Percentiles rank a stretch among this genome's conserved stretches.
Evolutionary conservation across 768 basidiomycete species (phyloP).

Genomic region (Rhodotorula paludigena): DNA sequence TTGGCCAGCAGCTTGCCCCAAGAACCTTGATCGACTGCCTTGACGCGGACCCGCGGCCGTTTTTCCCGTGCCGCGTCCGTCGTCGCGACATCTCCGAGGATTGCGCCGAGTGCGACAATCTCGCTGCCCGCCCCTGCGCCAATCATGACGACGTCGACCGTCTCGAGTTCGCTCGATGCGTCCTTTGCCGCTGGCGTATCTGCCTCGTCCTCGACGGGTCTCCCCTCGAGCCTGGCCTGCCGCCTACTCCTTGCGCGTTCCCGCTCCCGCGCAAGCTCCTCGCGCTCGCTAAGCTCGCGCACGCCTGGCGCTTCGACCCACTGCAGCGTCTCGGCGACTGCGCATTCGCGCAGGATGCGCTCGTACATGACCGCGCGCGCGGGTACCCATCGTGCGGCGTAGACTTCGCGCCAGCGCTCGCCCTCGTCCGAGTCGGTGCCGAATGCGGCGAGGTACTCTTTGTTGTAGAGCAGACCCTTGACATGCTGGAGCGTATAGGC

Average conservation of each 20-base stretch:
- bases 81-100: conserved; percentile 6
- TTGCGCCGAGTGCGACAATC: conserved; percentile 33
- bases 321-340: background rate
- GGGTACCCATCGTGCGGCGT: conserved; percentile 38
- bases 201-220: background rate
- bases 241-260: background rate
- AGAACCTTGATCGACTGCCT: conserved; percentile 23
- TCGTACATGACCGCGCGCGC: conserved; percentile 38
- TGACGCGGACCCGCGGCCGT: conserved; percentile 8
- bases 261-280: background rate
- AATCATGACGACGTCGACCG: conserved; percentile 19
- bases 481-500: conserved; percentile 32
- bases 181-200: background rate
- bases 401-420: conserved; percentile 26
- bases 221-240: conserved; percentile 4
- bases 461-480: conserved; percentile 39
- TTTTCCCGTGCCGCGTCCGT: background rate
- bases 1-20: conserved; percentile 22
- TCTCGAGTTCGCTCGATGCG: background rate
- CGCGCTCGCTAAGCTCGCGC: background rate
- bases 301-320: background rate
- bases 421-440: conserved; percentile 23
- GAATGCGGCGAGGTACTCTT: conserved; percentile 40
- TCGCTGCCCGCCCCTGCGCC: conserved; percentile 41
- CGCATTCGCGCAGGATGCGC: conserved; percentile 19